phyloP scores from a whole-genome alignment of 768 basidiomycete genomes.

The Naganishia vishniacii region DNA sequence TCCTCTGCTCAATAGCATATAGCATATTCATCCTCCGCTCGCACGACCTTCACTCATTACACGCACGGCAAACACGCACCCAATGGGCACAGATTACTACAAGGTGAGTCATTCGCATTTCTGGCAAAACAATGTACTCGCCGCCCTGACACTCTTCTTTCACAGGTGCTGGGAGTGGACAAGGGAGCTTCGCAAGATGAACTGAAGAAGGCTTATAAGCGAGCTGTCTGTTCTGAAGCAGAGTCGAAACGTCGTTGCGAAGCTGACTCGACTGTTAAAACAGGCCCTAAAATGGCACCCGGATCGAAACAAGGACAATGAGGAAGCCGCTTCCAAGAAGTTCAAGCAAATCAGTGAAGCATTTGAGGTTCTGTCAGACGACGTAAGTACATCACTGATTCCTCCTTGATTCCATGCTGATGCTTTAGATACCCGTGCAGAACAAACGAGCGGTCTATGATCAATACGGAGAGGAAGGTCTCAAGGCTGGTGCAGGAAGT shows the following conservation, averaged over 20 bases:
- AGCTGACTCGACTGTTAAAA: not conserved
- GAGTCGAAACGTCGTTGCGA: not conserved
- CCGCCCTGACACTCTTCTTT: no score
- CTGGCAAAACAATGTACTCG: no score
- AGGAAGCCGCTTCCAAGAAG: conserved; percentile 56
- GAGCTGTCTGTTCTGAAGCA: not conserved
- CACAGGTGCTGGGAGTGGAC: conserved; percentile 23
- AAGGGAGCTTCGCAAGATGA: conserved; percentile 24
- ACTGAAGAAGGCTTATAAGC: conserved; percentile 29
- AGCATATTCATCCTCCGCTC: no score
- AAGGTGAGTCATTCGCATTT: no score
- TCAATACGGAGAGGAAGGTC: conserved; percentile 82
- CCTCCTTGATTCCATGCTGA: conserved; percentile 61
- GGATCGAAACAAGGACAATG: conserved; percentile 31
- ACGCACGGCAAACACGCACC: not conserved
- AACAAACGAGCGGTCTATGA: conserved; percentile 60
- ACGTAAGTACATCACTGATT: conserved; percentile 36
- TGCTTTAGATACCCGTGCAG: not conserved
- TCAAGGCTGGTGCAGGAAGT: conserved; percentile 43
- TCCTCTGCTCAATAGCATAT: no score
- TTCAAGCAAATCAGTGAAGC: conserved; percentile 62
- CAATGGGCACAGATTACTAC: conserved; percentile 30
- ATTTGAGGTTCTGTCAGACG: conserved; percentile 76
- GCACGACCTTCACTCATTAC: no score
- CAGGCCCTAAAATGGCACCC: conserved; percentile 33